Base-by-base conservation (phyloP, 1,284 basidiomycete genomes). In the Trichosporon sp. region DNA sequence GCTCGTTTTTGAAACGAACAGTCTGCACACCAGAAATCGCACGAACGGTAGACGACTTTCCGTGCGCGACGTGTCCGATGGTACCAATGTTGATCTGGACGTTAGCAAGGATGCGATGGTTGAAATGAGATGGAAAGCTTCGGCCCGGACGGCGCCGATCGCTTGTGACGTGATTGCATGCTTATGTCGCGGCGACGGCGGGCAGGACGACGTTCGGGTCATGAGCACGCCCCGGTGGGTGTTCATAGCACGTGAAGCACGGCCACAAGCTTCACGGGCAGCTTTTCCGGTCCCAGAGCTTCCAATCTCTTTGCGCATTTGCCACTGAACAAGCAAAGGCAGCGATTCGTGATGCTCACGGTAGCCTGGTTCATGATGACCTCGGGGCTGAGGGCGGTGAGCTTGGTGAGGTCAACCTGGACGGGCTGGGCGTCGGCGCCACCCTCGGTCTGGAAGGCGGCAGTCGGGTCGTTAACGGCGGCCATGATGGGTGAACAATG, bases 11-110 rank as follows among this genome's bases (percentile, higher is more conserved):
- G 87, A 99, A 99, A 79, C 96, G 89, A 71, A 99, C 96, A 37
- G 96, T 99, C 90, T 93, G 92, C 12, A 98, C 96, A n/a, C 96
- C 96, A 16, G 96, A 98, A 84, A 99, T 98, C 65, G 96, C 96
- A 86, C 98, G 96, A 74, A 98, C 97, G 67, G 98, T 96, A 7
- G 96, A 98, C 68, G 95, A 98, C 87, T 99, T 98, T 79, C 96
- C 96, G 88, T 99, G 96, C 37, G 94, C 93, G 88, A 96, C 94
- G 88, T 97, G 94, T 68, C 94, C 94, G 79, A 97, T 97, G 43
- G 94, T 97, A 75, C 93, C 93, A 79, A 74, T 73, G 69, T 84
- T 85, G 78, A 85, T 83, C 81, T 84, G 71, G 40, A 48, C 16
- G 67, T 71, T 40, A 71, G 70, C 37, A 10, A 5, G 14, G 7